These are phyloP conservation scores for Populus deltoides DNA, from an alignment of 345 rosid species.

Conservation along the genomic window DNA sequence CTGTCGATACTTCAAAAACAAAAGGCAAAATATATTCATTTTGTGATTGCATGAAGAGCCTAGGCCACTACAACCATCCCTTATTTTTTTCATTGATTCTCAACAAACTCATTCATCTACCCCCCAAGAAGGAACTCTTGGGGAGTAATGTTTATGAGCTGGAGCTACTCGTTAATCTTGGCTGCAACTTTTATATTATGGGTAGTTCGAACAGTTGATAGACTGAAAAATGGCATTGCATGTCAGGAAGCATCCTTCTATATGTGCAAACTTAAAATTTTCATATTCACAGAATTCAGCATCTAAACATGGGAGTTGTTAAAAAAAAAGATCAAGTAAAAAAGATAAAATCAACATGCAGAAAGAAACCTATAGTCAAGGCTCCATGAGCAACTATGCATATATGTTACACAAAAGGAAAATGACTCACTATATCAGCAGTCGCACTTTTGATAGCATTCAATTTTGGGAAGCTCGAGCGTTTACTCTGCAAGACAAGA, in stretches of 20 bases:
- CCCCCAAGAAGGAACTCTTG: neutral
- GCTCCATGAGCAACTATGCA: neutral
- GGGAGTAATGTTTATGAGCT: neutral
- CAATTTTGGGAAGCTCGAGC: constrained; percentile 77
- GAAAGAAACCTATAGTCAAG: constrained; percentile 1
- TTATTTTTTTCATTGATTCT: neutral
- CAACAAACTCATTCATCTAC: neutral
- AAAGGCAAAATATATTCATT: neutral
- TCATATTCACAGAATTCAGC: neutral
- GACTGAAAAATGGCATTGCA: neutral
- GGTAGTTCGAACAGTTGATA: neutral
- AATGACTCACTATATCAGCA: constrained; percentile 76
- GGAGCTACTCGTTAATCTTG: neutral
- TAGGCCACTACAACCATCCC: neutral
- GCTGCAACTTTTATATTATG: neutral
- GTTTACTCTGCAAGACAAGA: constrained; percentile 58
- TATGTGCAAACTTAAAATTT: neutral
- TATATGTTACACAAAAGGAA: neutral
- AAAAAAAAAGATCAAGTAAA: neutral
- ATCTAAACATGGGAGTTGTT: neutral
- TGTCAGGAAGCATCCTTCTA: neutral
- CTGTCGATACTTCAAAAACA: neutral
- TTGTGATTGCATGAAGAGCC: neutral
- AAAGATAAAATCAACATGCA: neutral
- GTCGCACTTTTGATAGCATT: constrained; percentile 89